These are phyloP conservation scores for Medicago ruthenica DNA, from an alignment of 306 rosid species.

Conservation along the genomic window DNA sequence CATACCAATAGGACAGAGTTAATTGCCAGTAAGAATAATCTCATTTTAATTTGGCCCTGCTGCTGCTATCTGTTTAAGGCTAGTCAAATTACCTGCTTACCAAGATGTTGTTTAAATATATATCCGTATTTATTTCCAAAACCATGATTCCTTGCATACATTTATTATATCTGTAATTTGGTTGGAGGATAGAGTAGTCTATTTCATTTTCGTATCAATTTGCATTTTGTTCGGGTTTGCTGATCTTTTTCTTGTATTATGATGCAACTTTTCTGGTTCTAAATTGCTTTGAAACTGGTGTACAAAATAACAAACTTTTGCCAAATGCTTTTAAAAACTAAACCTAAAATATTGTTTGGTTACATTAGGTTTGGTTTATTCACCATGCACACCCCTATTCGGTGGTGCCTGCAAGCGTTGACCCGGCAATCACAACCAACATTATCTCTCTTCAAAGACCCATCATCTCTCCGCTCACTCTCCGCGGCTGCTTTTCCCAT, in stretches of 20 bases:
- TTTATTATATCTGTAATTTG: too few species aligned
- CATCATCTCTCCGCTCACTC: conserved; percentile 47
- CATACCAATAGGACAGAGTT: neutral
- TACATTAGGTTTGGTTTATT: conserved; percentile 15
- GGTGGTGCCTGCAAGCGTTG: conserved; percentile 67
- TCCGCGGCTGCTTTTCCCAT: conserved; percentile 35
- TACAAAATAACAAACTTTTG: neutral
- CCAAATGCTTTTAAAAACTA: neutral
- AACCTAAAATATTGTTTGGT: neutral
- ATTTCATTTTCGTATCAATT: neutral
- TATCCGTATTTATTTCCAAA: neutral
- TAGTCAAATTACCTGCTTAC: neutral
- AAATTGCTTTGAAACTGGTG: neutral
- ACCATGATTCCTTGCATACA: neutral
- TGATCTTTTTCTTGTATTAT: neutral
- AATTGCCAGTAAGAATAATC: neutral
- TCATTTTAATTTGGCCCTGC: neutral
- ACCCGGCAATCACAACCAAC: conserved; percentile 62
- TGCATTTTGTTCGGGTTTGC: neutral
- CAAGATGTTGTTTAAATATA: neutral
- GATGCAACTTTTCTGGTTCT: neutral
- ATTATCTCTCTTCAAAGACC: conserved; percentile 48
- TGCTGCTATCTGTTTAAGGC: neutral
- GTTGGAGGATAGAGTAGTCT: neutral
- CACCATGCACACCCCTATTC: conserved; percentile 32